Conservation (phyloP, 768 basidiomycete genomes). For the Trametes cinnabarina region DNA sequence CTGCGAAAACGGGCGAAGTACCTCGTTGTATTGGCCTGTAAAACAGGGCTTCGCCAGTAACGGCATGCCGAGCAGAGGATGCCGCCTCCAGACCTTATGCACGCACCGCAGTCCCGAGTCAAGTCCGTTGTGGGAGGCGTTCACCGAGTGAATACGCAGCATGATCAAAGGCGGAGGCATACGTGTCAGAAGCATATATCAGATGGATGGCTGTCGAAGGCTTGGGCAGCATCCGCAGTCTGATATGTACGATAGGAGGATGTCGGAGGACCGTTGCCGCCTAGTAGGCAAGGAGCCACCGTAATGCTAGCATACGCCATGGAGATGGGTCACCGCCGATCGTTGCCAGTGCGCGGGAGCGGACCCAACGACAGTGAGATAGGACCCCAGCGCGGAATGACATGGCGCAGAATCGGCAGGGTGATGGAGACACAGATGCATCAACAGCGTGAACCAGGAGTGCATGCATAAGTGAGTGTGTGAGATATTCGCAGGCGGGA, state of each 20-base stretch:
- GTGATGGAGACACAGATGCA: not conserved
- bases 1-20: too few species aligned
- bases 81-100: not conserved
- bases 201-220: not conserved
- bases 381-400: too few species aligned
- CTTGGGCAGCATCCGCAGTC: not conserved
- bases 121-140: constrained; percentile 8
- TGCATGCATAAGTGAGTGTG: too few species aligned
- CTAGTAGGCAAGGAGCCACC: not conserved
- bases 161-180: too few species aligned
- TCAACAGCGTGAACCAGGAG: not conserved
- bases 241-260: not conserved
- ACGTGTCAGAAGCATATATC: not conserved
- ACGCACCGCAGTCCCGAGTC: constrained; percentile 12
- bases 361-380: too few species aligned
- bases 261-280: not conserved
- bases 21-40: too few species aligned
- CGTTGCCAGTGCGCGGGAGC: too few species aligned
- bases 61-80: not conserved
- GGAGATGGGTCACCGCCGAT: not conserved
- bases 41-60: not conserved
- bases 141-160: constrained; percentile 9
- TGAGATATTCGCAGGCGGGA: too few species aligned
- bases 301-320: not conserved
- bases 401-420: too few species aligned